Evolutionary conservation across 2,329 filamentous ascomycete species (phyloP).

Genomic region (Leptographium procerum): DNA sequence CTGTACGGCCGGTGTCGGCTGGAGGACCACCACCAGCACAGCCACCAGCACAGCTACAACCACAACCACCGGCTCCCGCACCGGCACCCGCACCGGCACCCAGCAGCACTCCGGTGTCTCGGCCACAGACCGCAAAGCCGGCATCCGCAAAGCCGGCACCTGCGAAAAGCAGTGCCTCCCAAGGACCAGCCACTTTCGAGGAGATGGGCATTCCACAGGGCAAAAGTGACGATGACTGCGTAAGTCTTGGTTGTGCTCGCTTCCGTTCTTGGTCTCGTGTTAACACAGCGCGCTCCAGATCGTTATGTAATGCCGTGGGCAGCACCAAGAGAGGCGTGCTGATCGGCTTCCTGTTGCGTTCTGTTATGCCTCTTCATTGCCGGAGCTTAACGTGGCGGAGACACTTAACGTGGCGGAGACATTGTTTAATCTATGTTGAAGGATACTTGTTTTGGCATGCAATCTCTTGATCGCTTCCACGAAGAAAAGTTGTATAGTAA

Average conservation of each 20-base stretch:
- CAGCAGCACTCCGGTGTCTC: not conserved
- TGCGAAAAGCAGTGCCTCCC: conserved; percentile 28
- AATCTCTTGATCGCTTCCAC: too few species aligned
- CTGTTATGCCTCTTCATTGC: too few species aligned
- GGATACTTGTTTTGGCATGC: not conserved
- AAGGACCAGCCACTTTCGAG: conserved; percentile 91
- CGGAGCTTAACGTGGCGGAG: too few species aligned
- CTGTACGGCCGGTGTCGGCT: conserved; percentile 3
- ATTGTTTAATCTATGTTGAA: not conserved
- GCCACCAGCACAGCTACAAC: too few species aligned
- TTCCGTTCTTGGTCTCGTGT: not conserved
- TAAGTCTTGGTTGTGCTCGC: conserved; percentile 34
- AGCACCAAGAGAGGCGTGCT: not conserved
- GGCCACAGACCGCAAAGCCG: conserved; percentile 6
- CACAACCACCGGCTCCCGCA: too few species aligned
- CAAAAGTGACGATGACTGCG: conserved; percentile 83
- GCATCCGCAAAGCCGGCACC: too few species aligned
- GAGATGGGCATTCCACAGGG: conserved; percentile 89
- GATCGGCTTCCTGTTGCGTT: not conserved
- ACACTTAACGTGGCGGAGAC: too few species aligned
- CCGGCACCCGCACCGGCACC: too few species aligned
- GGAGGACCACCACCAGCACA: not conserved
- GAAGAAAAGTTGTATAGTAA: not conserved
- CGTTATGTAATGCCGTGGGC: not conserved
- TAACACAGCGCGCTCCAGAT: not conserved